A percentile compares a stretch with the other conserved stretches of the same genome.
These are phyloP conservation scores for Cryoendolithus antarcticus DNA, from an alignment of 2,329 filamentous ascomycete species.

Conservation along the genomic window DNA sequence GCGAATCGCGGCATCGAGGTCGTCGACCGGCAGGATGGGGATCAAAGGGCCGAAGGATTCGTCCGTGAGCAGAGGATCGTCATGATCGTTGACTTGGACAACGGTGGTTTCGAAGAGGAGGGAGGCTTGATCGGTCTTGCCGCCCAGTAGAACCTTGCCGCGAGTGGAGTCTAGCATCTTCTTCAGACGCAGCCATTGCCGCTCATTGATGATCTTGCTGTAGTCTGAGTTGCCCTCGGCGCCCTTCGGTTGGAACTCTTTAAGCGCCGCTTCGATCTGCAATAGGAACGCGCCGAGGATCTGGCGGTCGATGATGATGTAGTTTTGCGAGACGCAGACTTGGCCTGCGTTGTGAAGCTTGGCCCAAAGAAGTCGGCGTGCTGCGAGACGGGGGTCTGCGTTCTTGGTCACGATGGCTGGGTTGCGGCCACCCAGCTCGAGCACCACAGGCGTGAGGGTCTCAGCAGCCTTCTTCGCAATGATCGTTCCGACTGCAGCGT, in stretches of 20 bases:
- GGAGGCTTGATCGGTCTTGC: slow-evolving; percentile 64
- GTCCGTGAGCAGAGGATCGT: slow-evolving; percentile 67
- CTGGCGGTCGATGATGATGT: slow-evolving; percentile 68
- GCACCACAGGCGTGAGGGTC: slow-evolving; percentile 62
- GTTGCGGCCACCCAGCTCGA: slow-evolving; percentile 86
- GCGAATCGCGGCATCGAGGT: slow-evolving; percentile 73
- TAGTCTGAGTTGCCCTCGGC: slow-evolving; percentile 67
- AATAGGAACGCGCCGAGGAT: slow-evolving; percentile 60
- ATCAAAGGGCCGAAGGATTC: slow-evolving; percentile 94
- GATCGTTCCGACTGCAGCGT: slow-evolving; percentile 54
- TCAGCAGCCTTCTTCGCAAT: slow-evolving; percentile 42
- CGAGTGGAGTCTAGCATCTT: slow-evolving; percentile 74
- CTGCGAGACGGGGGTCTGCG: slow-evolving; percentile 67
- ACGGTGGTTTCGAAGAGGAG: slow-evolving; percentile 86
- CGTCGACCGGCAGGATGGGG: slow-evolving; percentile 63
- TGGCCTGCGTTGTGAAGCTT: slow-evolving; percentile 83
- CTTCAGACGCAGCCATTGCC: slow-evolving; percentile 73
- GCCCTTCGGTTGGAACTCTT: slow-evolving; percentile 75
- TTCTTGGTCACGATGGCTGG: slow-evolving; percentile 83
- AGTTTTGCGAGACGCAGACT: slow-evolving; percentile 87
- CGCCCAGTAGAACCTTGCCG: slow-evolving; percentile 79
- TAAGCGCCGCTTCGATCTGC: slow-evolving; percentile 57
- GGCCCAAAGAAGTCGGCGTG: slow-evolving; percentile 74
- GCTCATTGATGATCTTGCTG: slow-evolving; percentile 65
- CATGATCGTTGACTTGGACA: slow-evolving; percentile 63